Evolutionary conservation across 768 basidiomycete genomes (phyloP).

Genomic region (Termitomyces sp.): DNA sequence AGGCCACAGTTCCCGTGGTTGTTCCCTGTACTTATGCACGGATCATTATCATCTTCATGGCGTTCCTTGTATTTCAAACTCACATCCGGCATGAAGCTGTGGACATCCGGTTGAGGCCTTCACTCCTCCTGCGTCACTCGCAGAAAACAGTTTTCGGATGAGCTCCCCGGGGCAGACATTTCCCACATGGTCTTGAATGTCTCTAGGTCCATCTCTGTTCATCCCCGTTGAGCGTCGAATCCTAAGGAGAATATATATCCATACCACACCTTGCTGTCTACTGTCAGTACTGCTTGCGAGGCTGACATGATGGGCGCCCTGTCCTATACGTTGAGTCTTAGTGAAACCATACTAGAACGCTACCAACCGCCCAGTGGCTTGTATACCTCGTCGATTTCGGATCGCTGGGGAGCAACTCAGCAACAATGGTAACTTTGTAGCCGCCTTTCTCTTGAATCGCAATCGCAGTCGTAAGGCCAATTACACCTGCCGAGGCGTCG

Average conservation of each 20-base stretch:
- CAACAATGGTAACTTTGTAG: conserved; percentile 65
- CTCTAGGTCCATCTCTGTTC: conserved; percentile 57
- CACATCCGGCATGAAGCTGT: conserved; percentile 52
- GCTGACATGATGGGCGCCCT: conserved; percentile 83
- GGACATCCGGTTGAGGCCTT: conserved; percentile 29
- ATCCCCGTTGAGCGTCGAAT: not conserved
- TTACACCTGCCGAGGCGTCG: conserved; percentile 45
- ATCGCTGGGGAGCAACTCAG: conserved; percentile 68
- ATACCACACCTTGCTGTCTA: conserved; percentile 46
- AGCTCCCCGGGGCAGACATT: conserved; percentile 53
- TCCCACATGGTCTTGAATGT: conserved; percentile 73
- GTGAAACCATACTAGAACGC: not conserved
- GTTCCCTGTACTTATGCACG: conserved; percentile 20
- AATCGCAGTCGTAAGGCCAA: conserved; percentile 73
- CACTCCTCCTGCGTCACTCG: conserved; percentile 60
- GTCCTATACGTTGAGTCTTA: not conserved
- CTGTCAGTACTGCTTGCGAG: conserved; percentile 38
- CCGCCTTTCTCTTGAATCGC: conserved; percentile 57
- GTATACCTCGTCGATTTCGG: conserved; percentile 65
- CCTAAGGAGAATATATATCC: not conserved
- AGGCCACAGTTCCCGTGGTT: conserved; percentile 32
- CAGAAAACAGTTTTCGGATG: conserved; percentile 59
- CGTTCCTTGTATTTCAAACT: conserved; percentile 11
- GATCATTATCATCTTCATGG: not conserved
- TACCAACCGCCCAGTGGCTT: conserved; percentile 75